Base-by-base conservation (phyloP, 257 asterid species). In the Fraxinus pennsylvanica region DNA sequence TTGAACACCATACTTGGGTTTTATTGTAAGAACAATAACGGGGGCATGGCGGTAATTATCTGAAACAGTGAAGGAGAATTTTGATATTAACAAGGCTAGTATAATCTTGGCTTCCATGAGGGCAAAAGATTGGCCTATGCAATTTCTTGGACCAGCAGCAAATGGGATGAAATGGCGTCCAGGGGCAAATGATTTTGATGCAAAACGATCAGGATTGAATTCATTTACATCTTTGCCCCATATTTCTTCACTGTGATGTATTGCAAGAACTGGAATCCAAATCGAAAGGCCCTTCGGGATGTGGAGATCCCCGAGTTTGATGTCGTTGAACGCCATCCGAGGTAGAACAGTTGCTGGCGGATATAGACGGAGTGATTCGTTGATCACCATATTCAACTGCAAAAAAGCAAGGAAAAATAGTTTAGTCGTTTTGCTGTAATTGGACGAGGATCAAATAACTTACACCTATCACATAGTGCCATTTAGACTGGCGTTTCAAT, bases 21-120 rank as follows among this genome's bases (percentile, higher is more conserved):
- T 95, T 82, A 95, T 85, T 0, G 98, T 93, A 17, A 95, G 89
- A 66, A 95, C 96, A 22, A 89, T 75, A 0, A 92, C 82, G 0
- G 99, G 98, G 4, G 99, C 99, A 72, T 95, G 99, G 0, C 99
- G 91, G 47, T 95, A 95, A 74, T 85, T 92, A 22, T 89, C 89
- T 0, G 99, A 92, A 29, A 93, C 89, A 0, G 84, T 84, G 81
- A 95, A 93, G 79, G 83, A 86, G 80, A 90, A 92, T 69, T 76
- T 92, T 0, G 98, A 89, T n/a, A 95, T 81, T 57, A 95, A 68
- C 98, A 93, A 93, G 38, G 98, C 97, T 68, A 95, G 25, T 71
- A 95, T 92, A 19, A 95, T 93, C 84, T 93, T 95, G 14, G 98
- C 97, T 81, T 95, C 99, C 98, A 93, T 95, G 1, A 93, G 84